Percentiles rank a stretch among this genome's conserved stretches.
phyloP scores from a whole-genome alignment of 1,284 basidiomycete genomes.

The Pyrrhoderma noxium region DNA sequence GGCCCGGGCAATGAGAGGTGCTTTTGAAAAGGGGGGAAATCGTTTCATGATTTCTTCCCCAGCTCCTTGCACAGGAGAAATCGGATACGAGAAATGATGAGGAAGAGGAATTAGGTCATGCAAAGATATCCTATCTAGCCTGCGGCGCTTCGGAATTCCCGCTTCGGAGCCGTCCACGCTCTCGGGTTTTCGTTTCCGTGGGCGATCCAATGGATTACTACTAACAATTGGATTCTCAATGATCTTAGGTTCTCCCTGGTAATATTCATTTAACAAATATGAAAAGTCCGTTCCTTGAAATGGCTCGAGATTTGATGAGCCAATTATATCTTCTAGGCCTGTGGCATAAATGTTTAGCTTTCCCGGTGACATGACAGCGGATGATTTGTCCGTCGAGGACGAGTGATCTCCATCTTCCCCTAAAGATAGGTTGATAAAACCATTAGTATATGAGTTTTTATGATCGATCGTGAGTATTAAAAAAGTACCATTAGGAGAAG shows the following conservation, averaged over 20 bases:
- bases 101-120: constrained; percentile 28
- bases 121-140: constrained; percentile 26
- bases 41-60: constrained; percentile 6
- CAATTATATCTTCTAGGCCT: constrained; percentile 27
- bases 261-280: constrained; percentile 10
- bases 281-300: constrained; percentile 31
- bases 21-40: constrained; percentile 11
- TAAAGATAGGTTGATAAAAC: too few relatives aligned
- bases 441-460: neutral
- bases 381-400: neutral
- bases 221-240: too few relatives aligned
- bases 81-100: constrained; percentile 19
- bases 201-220: too few relatives aligned
- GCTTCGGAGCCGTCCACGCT: constrained; percentile 15
- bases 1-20: constrained; percentile 32
- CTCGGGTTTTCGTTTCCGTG: too few relatives aligned
- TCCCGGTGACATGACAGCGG: neutral
- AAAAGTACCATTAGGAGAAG: neutral
- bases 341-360: constrained; percentile 31
- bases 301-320: constrained; percentile 34
- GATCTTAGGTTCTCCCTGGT: too few relatives aligned
- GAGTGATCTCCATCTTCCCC: too few relatives aligned
- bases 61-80: constrained; percentile 2
- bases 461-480: too few relatives aligned
- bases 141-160: constrained; percentile 22